Evolutionary conservation across 176 grass and related monocot genomes (phyloP), one percentile per base, ranked within the genome.

Genomic region (Bolboschoenus planiculmis): DNA sequence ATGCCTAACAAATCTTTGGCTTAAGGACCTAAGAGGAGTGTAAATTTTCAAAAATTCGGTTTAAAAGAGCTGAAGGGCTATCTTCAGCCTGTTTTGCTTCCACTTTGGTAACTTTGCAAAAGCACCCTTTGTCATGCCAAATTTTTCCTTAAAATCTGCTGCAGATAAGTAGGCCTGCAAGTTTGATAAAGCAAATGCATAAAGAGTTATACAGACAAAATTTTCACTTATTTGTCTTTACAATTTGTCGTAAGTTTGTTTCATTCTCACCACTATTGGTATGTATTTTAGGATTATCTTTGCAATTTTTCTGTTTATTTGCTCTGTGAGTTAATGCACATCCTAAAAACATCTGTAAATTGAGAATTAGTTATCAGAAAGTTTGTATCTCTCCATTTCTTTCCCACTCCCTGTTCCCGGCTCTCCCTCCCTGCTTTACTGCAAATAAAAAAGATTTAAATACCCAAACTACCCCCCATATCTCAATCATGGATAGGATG

Each of bases 31-130:
- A 85, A 14, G 40, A 83, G 7, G 21, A 79, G 81, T 55, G 34
- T 83, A 55, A 40, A 85, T 84, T 42, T 71, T 79, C 21, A 59
- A 60, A 23, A 27, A 73, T 59, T 51, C 27, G 24, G 46, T 74
- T 87, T 92, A 97, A 78, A 97, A 97, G 56, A 97, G 87, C 57
- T 97, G 83, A 87, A 90, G 87, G 16, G 89, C 82, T 29, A 91
- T 85, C 72, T 97, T 97, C 78, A 97, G 84, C 66, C 89, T 97
- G 64, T 90, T 97, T 85, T 93, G 89, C 73, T 91, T 97, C 91
- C 94, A 97, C 87, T 90, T 97, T 0, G 94, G 91, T 85, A 97
- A 88, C 64, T 88, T 93, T 83, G 78, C 77, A 23, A 97, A 97
- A 81, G 91, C 91, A 83, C 83, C 86, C 82, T 87, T 97, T 40